Evolutionary conservation across 2,329 filamentous ascomycete species (phyloP), one percentile per base, ranked within the genome.

Genomic region (Sclerotinia borealis): DNA sequence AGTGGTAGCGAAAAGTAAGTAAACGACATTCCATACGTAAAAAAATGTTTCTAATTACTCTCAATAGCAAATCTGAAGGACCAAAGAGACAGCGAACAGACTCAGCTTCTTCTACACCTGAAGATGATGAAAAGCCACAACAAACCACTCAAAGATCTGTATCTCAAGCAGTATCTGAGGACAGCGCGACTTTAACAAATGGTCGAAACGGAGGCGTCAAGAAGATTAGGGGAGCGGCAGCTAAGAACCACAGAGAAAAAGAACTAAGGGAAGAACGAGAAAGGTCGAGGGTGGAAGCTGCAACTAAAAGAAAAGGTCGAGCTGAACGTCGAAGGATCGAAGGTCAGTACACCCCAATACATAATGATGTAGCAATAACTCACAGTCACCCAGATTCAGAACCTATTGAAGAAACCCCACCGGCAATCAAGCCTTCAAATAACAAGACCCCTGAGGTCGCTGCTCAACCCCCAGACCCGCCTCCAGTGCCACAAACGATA

Each of bases 1-100:
- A 96, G 95, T 72, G 92, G 95, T 66, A 96, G 92, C 73, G 92
- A 97, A 83, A 91, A 96, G 93, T 98, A 82, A 77, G 92, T 85
- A 47, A 27, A 11, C 13, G 45, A 22, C 36, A 22, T 37, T 54
- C 11, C 39, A n/a, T 27, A 54, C 13, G 29, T 41, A 11, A 11
- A 59, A 11, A 59, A 36, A 64, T 55, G 31, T 66, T 61, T 41
- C 59, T 68, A 63, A 72, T 70, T 72, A 65, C 76, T 68, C 60
- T 59, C 63, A 63, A 58, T 68, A 96, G 92, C 69, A 88, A 88
- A 73, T 86, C 84, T 64, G 83, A 87, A 67, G 85, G 81, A 65
- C 77, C 85, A 55, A 98, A 98, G 78, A 85, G 93, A 68, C 92
- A 92, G 75, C 87, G 93, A 61, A 97, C 93, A 31, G 83, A 82